Base-by-base conservation (phyloP, 208 protist genomes). In the Polymyxa betae region DNA sequence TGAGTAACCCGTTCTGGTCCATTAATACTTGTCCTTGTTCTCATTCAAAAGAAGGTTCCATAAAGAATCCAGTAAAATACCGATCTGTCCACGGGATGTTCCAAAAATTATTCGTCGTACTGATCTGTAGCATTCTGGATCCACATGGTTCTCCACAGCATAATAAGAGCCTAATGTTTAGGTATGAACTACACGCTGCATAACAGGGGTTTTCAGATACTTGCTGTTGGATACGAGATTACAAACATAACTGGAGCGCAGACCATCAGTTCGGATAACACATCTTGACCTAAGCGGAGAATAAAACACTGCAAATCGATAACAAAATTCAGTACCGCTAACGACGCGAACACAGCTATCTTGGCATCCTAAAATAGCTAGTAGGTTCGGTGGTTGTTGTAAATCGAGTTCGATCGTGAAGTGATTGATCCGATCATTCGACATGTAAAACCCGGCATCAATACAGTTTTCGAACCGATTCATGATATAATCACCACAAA, bases 381-480 rank as follows among this genome's bases (percentile, higher is more conserved):
- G n/a, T 43, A 82, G 16, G n/a, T 43, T n/a, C 12, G 72, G 5
- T 5, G 72, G n/a, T 5, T 35, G 5, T 20, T 43, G 16, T 12
- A 45, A 5, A n/a, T 82, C 72, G 40, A 82, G 5, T n/a, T 82
- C 72, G n/a, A 82, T 82, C 16, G 72, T 35, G n/a, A 82, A 35
- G 72, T 82, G 72, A n/a, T 82, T 82, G 5, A 82, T 35, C 35
- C 5, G 16, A n/a, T 82, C 72, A n/a, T 82, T 43, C 16, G 16
- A 82, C 5, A 82, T 82, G 72, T 45, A 82, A n/a, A 82, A 82
- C 16, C 35, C 72, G 16, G 5, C 35, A n/a, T 35, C n/a, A n/a
- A 82, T n/a, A n/a, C 72, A 5, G n/a, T 82, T 82, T 12, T 82
- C 72, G n/a, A 82, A 82, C 5, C 72, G 72, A n/a, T 82, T 82